Conservation (phyloP, 2,329 filamentous ascomycete genomes). For the Ceratocystis cubensis region DNA sequence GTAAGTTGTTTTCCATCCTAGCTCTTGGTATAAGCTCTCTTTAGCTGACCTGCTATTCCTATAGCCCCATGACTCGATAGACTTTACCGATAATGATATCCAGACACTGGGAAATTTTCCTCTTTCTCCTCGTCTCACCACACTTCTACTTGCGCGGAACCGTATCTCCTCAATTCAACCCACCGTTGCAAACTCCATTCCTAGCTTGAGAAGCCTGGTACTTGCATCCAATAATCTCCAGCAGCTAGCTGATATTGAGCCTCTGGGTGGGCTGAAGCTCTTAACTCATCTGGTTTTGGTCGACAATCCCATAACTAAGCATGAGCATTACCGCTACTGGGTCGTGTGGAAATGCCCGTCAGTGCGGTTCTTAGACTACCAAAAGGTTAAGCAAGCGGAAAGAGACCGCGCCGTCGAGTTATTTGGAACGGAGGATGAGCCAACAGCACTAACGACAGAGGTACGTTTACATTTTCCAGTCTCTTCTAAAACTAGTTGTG, state of each 20-base stretch:
- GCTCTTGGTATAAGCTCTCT: not conserved
- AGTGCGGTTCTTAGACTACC: conserved; percentile 83
- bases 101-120: conserved; percentile 83
- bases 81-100: conserved; percentile 98
- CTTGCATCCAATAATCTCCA: conserved; percentile 69
- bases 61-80: conserved; percentile 89
- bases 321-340: conserved; percentile 82
- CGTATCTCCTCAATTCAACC: conserved; percentile 72
- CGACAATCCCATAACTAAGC: conserved; percentile 77
- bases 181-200: conserved; percentile 59
- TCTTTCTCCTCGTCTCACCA: conserved; percentile 73
- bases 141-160: conserved; percentile 80
- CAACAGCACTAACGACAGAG: conserved; percentile 66
- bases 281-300: conserved; percentile 70
- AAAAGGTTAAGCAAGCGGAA: conserved; percentile 81
- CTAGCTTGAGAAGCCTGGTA: conserved; percentile 69
- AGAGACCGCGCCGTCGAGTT: conserved; percentile 62
- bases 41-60: not conserved
- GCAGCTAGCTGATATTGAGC: conserved; percentile 79
- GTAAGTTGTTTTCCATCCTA: conserved; percentile 40
- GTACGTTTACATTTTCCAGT: conserved; percentile 28
- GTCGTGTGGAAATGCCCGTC: conserved; percentile 74
- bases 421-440: conserved; percentile 68
- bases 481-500: not conserved
- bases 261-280: conserved; percentile 53